These are phyloP conservation scores for Candida pseudoviswanathii DNA, from an alignment of 1,139 yeast genomes.

Conservation along the genomic window DNA sequence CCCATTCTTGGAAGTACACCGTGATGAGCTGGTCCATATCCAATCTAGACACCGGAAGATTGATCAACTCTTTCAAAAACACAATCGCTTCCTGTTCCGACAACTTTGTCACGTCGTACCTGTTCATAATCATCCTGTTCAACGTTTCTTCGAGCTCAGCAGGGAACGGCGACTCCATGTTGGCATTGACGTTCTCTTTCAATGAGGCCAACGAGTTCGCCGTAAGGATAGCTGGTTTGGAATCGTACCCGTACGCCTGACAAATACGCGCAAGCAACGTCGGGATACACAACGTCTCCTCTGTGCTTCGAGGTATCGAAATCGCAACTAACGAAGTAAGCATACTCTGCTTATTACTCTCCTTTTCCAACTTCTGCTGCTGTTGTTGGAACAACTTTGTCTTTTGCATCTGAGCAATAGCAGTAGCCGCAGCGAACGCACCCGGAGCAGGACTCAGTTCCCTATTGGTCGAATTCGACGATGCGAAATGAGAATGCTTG, in stretches of 20 bases:
- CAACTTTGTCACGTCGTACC: constrained; percentile 28
- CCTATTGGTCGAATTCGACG: constrained; percentile 20
- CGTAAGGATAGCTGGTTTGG: constrained; percentile 66
- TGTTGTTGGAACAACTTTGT: constrained; percentile 25
- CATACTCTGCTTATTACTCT: constrained; percentile 48
- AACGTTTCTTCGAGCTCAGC: constrained; percentile 19
- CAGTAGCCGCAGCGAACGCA: constrained; percentile 73
- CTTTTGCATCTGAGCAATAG: constrained; percentile 57
- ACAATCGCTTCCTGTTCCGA: constrained; percentile 38
- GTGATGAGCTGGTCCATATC: constrained; percentile 61
- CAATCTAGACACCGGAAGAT: constrained; percentile 53
- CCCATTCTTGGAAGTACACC: constrained; percentile 79
- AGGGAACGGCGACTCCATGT: constrained; percentile 12
- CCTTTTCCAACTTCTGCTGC: constrained; percentile 26
- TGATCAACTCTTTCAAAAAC: constrained; percentile 46
- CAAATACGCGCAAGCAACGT: constrained; percentile 68
- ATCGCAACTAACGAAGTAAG: constrained; percentile 70
- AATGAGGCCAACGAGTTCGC: constrained; percentile 71
- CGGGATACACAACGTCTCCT: constrained; percentile 74
- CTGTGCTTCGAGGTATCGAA: constrained; percentile 75
- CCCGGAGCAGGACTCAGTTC: constrained; percentile 73
- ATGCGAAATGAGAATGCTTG: constrained; percentile 15
- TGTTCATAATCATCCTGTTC: constrained; percentile 31
- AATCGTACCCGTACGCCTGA: constrained; percentile 67
- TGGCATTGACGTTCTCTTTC: constrained; percentile 42